Conservation (phyloP, 148 eudicot genomes). For the Cornus controversa region DNA sequence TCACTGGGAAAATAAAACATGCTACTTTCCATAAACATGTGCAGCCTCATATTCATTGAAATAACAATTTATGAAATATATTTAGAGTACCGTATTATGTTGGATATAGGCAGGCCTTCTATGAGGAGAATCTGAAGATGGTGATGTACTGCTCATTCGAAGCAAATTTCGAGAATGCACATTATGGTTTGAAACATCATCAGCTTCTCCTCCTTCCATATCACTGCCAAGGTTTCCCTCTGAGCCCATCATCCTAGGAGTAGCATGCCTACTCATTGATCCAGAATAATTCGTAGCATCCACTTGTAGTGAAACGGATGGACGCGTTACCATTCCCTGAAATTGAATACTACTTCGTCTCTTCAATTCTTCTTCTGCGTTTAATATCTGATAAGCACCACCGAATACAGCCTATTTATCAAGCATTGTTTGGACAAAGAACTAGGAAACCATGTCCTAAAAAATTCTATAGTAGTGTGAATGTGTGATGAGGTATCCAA, state of each 20-base stretch:
- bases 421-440: background rate
- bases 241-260: slow-evolving; percentile 69
- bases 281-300: slow-evolving; percentile 82
- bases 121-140: slow-evolving; percentile 83
- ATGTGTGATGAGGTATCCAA: background rate
- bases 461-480: background rate
- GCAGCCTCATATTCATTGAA: background rate
- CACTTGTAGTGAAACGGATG: slow-evolving; percentile 71
- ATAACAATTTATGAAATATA: background rate
- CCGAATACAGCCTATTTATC: slow-evolving; percentile 7
- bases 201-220: slow-evolving; percentile 58
- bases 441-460: background rate
- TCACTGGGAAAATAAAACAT: background rate
- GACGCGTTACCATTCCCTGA: slow-evolving; percentile 47
- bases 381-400: slow-evolving; percentile 60
- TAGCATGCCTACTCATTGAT: slow-evolving; percentile 65
- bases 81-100: slow-evolving; percentile 46
- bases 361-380: slow-evolving; percentile 90
- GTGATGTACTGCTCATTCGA: slow-evolving; percentile 77
- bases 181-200: slow-evolving; percentile 53
- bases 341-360: slow-evolving; percentile 46
- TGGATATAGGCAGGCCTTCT: slow-evolving; percentile 45
- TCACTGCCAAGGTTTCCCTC: slow-evolving; percentile 58
- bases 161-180: slow-evolving; percentile 53
- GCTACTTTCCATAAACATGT: background rate